Base-by-base conservation (phyloP, 345 rosid species). In the Combretum micranthum region DNA sequence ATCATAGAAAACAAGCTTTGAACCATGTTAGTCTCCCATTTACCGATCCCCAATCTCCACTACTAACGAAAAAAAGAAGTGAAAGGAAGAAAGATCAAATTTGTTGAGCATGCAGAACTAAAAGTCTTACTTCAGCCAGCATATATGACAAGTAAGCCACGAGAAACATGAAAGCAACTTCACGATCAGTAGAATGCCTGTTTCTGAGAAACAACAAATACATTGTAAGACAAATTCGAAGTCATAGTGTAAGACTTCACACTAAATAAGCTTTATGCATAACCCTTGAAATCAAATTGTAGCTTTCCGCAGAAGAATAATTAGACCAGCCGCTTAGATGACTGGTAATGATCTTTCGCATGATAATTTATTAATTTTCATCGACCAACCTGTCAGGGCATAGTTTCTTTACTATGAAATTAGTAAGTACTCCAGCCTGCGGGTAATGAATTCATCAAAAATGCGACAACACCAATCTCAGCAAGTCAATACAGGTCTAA, bases 111-210 rank as follows among this genome's bases (percentile, higher is more conserved):
- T 19, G n/a, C 37, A 43, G 12, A 18, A 32, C 39, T 14, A 52
- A 62, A 65, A 72, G 21, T 64, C 71, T 68, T 83, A 89, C 97
- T 75, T 92, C 94, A 20, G 97, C 95, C 60, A 84, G 62, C 89
- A 92, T 85, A 64, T 89, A 92, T 13, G 99, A 92, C 66, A 92
- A 72, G 71, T 89, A 92, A 61, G 99, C 99, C 87, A 89, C 75
- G 62, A 89, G 78, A 46, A 92, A 86, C 95, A 92, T 92, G 39
- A 92, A 82, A 65, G 97, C 97, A 81, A 92, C 84, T 70, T 92
- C 95, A 18, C 97, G 97, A 66, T 92, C 86, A 4, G 91, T 92
- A 19, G 97, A 86, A 70, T 92, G 97, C 77, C 84, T 88, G 80
- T 16, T 45, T 55, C 55, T 62, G 39, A 32, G 9, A 32, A 55